These are phyloP conservation scores for Auricularia sp. DNA, from an alignment of 768 basidiomycete species.

Conservation along the genomic window DNA sequence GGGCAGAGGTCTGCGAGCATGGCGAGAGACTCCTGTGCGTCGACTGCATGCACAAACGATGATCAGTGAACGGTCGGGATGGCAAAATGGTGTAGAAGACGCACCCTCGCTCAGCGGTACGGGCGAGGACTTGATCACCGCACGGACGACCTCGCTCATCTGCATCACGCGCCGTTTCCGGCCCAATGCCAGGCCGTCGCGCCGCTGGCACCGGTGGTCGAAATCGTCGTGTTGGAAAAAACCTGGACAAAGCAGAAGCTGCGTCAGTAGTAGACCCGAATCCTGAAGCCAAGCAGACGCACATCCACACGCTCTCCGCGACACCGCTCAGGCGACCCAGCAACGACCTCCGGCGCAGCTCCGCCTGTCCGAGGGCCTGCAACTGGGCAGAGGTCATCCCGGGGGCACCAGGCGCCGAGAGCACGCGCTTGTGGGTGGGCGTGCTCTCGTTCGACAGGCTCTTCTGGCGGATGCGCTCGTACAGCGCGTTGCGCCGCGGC, in stretches of 20 bases:
- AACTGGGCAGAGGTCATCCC: conserved; percentile 45
- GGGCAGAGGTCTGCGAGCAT: conserved; percentile 64
- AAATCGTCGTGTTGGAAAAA: conserved; percentile 55
- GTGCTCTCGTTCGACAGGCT: conserved; percentile 45
- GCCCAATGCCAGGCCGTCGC: conserved; percentile 8
- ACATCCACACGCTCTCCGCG: conserved; percentile 89
- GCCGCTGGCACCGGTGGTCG: conserved; percentile 41
- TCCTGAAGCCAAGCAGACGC: conserved; percentile 16
- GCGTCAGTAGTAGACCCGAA: neutral
- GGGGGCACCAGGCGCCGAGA: conserved; percentile 26
- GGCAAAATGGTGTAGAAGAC: neutral
- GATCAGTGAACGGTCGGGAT: neutral
- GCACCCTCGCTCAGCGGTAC: conserved; percentile 54
- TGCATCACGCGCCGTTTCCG: conserved; percentile 68
- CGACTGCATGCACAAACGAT: conserved; percentile 26
- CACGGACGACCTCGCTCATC: conserved; percentile 50
- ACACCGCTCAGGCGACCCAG: conserved; percentile 69
- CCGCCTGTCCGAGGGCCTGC: conserved; percentile 64
- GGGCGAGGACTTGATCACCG: conserved; percentile 70
- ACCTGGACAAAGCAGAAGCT: conserved; percentile 28
- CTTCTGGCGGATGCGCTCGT: conserved; percentile 67
- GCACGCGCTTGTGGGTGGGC: conserved; percentile 37
- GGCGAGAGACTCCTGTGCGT: conserved; percentile 63
- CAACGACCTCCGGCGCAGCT: conserved; percentile 63
- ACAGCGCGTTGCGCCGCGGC: conserved; percentile 68